Evolutionary conservation across 805 yeast genomes (phyloP), one percentile per base, ranked within the genome.

Genomic region (Wickerhamomyces chambardii): DNA sequence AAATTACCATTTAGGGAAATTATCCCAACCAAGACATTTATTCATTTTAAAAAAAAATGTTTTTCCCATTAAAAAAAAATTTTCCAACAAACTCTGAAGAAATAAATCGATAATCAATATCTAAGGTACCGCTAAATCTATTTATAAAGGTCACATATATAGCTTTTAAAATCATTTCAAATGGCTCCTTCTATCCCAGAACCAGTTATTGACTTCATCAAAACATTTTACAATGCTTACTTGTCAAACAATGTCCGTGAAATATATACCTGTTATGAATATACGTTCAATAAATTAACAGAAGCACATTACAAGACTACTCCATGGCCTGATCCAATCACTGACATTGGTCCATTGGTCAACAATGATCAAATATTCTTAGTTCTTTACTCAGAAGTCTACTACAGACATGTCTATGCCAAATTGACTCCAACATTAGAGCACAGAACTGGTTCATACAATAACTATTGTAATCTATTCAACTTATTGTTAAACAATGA

Each of bases 391-490:
- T 61, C 70, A 8, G 74, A 68, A 49, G 61, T 68, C 37, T 68
- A 68, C 54, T 68, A 65, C 53, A 63, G 74, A 43, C 74, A 68
- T 44, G 50, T 68, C 35, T 68, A 68, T 40, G 69, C 73, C 33
- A 57, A 59, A 35, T 45, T 64, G 25, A 53, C 53, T 26, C 72
- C 73, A 32, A 54, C 64, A 4, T 48, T 68, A 30, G 68, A 63
- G 44, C 65, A 68, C 38, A 56, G 72, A 39, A 56, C 67, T 30
- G 65, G 61, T 19, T 66, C 73, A 5, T 69, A 63, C 51, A 66
- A 64, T 50, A 68, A 69, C 51, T 68, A 68, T 51, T 68, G 73
- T 46, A 59, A 59, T 40, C 52, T 66, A 45, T 68, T 68, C 58
- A 66, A 67, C 48, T 47, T 59, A 40, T 55, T 68, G 33, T 55